These are phyloP conservation scores for Fraxinus dipetala DNA, from an alignment of 305 asterid species.

Conservation along the genomic window DNA sequence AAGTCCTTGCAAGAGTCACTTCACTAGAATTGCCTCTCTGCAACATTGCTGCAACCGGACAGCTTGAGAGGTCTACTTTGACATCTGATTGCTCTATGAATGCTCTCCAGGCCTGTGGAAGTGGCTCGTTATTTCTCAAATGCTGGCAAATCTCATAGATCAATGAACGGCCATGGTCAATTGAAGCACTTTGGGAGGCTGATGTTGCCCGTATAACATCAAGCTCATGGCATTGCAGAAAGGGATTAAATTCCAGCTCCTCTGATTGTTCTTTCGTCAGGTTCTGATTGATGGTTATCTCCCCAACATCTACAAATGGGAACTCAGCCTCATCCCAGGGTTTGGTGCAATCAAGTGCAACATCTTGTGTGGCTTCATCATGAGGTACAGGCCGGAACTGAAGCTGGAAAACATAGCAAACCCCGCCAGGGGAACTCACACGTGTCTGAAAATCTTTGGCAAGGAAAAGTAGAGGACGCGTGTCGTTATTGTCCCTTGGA, in stretches of 20 bases:
- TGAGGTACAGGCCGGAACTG: slow-evolving; percentile 53
- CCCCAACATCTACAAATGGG: slow-evolving; percentile 68
- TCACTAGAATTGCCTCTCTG: slow-evolving; percentile 25
- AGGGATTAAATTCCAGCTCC: slow-evolving; percentile 76
- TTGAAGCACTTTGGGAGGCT: slow-evolving; percentile 76
- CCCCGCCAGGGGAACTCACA: slow-evolving; percentile 57
- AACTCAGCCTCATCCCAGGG: slow-evolving; percentile 71
- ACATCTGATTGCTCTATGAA: slow-evolving; percentile 82
- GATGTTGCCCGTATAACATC: slow-evolving; percentile 79
- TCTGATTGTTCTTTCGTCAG: slow-evolving; percentile 60
- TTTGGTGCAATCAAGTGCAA: slow-evolving; percentile 72
- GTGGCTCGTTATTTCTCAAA: slow-evolving; percentile 67
- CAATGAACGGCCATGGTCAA: slow-evolving; percentile 87
- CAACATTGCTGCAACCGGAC: slow-evolving; percentile 56
- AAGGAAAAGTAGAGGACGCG: slow-evolving; percentile 70
- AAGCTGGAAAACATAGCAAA: slow-evolving; percentile 65
- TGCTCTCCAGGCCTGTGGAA: slow-evolving; percentile 75
- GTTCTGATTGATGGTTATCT: slow-evolving; percentile 48
- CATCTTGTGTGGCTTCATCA: slow-evolving; percentile 51
- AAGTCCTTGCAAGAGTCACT: slow-evolving; percentile 58
- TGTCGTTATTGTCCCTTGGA: slow-evolving; percentile 56
- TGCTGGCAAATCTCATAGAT: slow-evolving; percentile 78
- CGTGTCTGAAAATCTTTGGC: slow-evolving; percentile 66
- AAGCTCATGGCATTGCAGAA: slow-evolving; percentile 54
- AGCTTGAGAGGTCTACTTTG: slow-evolving; percentile 77